These are phyloP conservation scores for Fusarium nisikadoi DNA, from an alignment of 2,329 filamentous ascomycete genomes.

Conservation along the genomic window DNA sequence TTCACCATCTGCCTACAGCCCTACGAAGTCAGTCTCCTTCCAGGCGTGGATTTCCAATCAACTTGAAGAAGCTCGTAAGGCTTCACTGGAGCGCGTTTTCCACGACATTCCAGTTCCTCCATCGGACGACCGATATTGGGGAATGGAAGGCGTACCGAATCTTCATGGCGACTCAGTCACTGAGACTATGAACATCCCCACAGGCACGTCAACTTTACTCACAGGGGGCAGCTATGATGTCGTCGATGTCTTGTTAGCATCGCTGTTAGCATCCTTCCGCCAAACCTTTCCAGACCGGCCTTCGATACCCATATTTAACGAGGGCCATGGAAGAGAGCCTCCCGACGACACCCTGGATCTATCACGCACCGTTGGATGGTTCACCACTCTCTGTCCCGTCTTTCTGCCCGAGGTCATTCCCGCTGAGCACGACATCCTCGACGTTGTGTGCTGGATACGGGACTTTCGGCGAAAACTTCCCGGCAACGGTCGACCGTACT, in stretches of 20 bases:
- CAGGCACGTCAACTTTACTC: background rate
- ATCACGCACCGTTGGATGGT: conserved; percentile 52
- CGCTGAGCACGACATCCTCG: conserved; percentile 7
- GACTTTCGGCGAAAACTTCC: conserved; percentile 38
- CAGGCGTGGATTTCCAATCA: conserved; percentile 51
- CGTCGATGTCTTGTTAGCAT: conserved; percentile 49
- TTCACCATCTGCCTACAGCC: conserved; percentile 42
- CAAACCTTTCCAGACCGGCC: conserved; percentile 44
- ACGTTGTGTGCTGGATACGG: conserved; percentile 33
- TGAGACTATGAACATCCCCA: background rate
- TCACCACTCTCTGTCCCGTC: conserved; percentile 46
- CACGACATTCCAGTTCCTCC: conserved; percentile 12
- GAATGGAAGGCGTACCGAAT: conserved; percentile 30
- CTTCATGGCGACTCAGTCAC: conserved; percentile 25
- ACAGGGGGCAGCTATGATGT: conserved; percentile 38
- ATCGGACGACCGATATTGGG: conserved; percentile 39
- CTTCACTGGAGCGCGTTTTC: conserved; percentile 32
- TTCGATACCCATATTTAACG: conserved; percentile 44
- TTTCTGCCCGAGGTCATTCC: conserved; percentile 30
- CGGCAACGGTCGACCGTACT: conserved; percentile 37
- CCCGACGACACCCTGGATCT: conserved; percentile 43
- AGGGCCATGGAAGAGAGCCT: conserved; percentile 52
- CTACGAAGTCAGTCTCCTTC: conserved; percentile 3
- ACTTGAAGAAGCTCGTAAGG: background rate
- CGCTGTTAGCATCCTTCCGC: conserved; percentile 42